These are phyloP conservation scores for Kurtzmaniella quercitrusa DNA, from an alignment of 1,139 yeast genomes.

Conservation along the genomic window DNA sequence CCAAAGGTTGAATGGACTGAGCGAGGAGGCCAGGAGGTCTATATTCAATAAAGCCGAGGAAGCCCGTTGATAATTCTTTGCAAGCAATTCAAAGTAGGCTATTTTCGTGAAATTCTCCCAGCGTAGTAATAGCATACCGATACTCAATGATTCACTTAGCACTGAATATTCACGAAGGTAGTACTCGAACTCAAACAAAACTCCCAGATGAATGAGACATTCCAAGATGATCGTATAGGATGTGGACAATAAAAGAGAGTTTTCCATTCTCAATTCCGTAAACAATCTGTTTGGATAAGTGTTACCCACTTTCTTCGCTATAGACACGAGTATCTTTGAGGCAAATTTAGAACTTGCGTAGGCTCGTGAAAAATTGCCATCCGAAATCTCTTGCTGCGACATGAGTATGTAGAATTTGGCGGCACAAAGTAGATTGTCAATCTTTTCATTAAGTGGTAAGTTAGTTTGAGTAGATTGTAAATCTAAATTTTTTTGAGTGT, in stretches of 20 bases:
- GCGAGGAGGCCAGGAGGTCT: background rate
- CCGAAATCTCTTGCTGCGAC: conserved; percentile 17
- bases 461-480: conserved; percentile 9
- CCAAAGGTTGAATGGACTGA: background rate
- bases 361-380: conserved; percentile 19
- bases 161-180: conserved; percentile 46
- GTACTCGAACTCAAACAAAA: conserved; percentile 50
- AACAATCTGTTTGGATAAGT: conserved; percentile 18
- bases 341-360: conserved; percentile 31
- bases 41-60: background rate
- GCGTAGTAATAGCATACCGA: conserved; percentile 24
- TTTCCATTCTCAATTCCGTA: conserved; percentile 31
- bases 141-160: conserved; percentile 22
- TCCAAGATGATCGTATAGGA: conserved; percentile 34
- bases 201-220: conserved; percentile 42
- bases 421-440: conserved; percentile 30
- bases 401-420: conserved; percentile 32
- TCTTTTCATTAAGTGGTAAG: conserved; percentile 21
- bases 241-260: conserved; percentile 27
- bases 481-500: background rate
- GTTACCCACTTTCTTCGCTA: conserved; percentile 31
- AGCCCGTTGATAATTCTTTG: conserved; percentile 8
- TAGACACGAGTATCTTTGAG: conserved; percentile 38
- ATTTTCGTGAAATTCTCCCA: conserved; percentile 20
- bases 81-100: conserved; percentile 14